A percentile compares a stretch with the other conserved stretches of the same genome.
Conservation (phyloP, 1,284 basidiomycete species). For the Amylostereum areolatum region DNA sequence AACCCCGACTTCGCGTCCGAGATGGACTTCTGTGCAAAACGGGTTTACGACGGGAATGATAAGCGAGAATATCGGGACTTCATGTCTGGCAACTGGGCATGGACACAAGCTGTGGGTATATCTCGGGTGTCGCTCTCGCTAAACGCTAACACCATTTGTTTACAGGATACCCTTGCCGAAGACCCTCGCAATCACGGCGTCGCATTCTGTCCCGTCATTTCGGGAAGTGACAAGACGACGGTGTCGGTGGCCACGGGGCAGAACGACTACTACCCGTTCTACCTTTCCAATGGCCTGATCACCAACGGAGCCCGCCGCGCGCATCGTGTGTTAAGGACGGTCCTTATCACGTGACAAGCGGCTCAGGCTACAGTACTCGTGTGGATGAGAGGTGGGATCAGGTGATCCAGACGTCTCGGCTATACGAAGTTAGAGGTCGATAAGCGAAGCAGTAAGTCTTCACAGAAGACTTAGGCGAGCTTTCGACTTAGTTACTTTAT, state of each 20-base stretch:
- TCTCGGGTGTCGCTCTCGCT: neutral
- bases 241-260: slow-evolving; percentile 21
- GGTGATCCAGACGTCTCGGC: no score
- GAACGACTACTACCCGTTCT: slow-evolving; percentile 16
- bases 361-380: no score
- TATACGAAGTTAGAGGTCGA: no score
- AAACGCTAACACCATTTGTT: neutral
- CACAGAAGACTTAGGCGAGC: no score
- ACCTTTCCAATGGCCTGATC: slow-evolving; percentile 14
- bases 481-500: no score
- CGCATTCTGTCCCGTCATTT: slow-evolving; percentile 12
- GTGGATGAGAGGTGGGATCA: no score
- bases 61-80: slow-evolving; percentile 8
- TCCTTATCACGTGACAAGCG: no score
- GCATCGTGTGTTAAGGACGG: no score
- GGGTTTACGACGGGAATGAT: neutral
- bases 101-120: slow-evolving; percentile 13
- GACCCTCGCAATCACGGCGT: slow-evolving; percentile 9
- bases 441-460: no score
- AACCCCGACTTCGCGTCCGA: slow-evolving; percentile 16
- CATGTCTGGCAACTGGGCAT: slow-evolving; percentile 17
- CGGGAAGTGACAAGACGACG: slow-evolving; percentile 19
- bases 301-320: slow-evolving; percentile 18
- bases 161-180: slow-evolving; percentile 9
- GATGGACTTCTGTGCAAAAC: slow-evolving; percentile 17